phyloP scores from a whole-genome alignment of 495 filamentous ascomycete species.

The Penicillium cataractarum region DNA sequence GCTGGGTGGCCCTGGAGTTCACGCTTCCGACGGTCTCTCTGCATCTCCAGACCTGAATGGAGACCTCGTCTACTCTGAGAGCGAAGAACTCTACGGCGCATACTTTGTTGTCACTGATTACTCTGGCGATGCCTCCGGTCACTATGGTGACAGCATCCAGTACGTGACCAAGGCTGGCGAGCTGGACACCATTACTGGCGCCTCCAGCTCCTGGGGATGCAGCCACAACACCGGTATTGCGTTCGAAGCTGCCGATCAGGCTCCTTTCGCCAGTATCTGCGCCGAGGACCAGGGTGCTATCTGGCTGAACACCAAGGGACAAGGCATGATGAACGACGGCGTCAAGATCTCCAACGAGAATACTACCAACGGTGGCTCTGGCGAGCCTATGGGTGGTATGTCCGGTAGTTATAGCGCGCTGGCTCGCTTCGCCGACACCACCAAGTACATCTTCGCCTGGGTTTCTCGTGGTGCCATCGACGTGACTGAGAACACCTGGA shows the following conservation, averaged over 20 bases:
- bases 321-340: slow-evolving; percentile 50
- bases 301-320: slow-evolving; percentile 59
- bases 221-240: slow-evolving; percentile 63
- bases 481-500: slow-evolving; percentile 52
- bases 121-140: slow-evolving; percentile 50
- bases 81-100: slow-evolving; percentile 53
- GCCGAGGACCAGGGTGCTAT: slow-evolving; percentile 60
- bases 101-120: slow-evolving; percentile 61
- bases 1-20: slow-evolving; percentile 54
- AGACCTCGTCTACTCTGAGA: slow-evolving; percentile 56
- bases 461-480: slow-evolving; percentile 55
- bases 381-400: slow-evolving; percentile 62
- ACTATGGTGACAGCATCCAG: slow-evolving; percentile 58
- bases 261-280: slow-evolving; percentile 56
- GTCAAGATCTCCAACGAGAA: slow-evolving; percentile 61
- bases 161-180: slow-evolving; percentile 51
- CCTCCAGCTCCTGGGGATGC: slow-evolving; percentile 57
- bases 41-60: slow-evolving; percentile 57
- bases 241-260: slow-evolving; percentile 52
- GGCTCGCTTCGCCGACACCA: slow-evolving; percentile 45
- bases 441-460: slow-evolving; percentile 57
- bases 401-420: slow-evolving; percentile 55
- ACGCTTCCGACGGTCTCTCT: slow-evolving; percentile 42
- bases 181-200: slow-evolving; percentile 45
- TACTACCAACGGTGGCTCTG: slow-evolving; percentile 54